Evolutionary conservation across 2,329 filamentous ascomycete species (phyloP), one percentile per base, ranked within the genome.

Genomic region (Alternaria longipes): DNA sequence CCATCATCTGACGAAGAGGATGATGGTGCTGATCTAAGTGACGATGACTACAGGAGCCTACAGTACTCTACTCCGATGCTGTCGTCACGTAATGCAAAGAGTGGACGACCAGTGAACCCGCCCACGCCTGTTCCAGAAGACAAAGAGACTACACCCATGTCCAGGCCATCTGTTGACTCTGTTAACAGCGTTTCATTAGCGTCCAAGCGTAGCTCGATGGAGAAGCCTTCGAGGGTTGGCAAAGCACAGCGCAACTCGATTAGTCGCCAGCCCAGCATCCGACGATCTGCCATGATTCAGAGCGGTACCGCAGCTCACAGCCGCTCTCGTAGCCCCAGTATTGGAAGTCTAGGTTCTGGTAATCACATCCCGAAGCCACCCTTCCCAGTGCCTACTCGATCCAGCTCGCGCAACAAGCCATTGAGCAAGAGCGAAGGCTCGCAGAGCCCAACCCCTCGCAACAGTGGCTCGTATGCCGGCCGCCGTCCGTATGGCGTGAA

Each of bases 321-420:
- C 47, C 86, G 87, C 36, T 84, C 89, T 9, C 82, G 87, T 62
- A 93, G 88, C 72, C 89, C 90, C 49, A 92, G 85, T 75, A 79
- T 88, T 54, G 84, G 82, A 51, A 92, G 88, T 62, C 82, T 56
- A 81, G 83, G 67, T 12, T 77, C 77, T 11, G 79, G 77, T 36
- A 80, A 78, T 54, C 78, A 78, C 60, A 65, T 72, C 24, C 72
- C 78, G 16, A 77, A 80, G 54, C 94, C 95, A 28, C 95, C 95
- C 0, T 97, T 97, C 82, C 94, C 95, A 0, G 97, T 99, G 7
- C 95, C 95, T 0, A 90, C 90, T 3, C 86, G 95, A 58, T 91
- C 92, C 30, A 98, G 94, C 79, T 99, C 94, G 6, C 88, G 93
- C 61, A 89, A 90, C 71, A 85, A 90, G 22, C 86, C 88, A 0